Percentiles rank a stretch among this genome's conserved stretches.
phyloP scores from a whole-genome alignment of 2,329 filamentous ascomycete species.

The Cadophora gregata region DNA sequence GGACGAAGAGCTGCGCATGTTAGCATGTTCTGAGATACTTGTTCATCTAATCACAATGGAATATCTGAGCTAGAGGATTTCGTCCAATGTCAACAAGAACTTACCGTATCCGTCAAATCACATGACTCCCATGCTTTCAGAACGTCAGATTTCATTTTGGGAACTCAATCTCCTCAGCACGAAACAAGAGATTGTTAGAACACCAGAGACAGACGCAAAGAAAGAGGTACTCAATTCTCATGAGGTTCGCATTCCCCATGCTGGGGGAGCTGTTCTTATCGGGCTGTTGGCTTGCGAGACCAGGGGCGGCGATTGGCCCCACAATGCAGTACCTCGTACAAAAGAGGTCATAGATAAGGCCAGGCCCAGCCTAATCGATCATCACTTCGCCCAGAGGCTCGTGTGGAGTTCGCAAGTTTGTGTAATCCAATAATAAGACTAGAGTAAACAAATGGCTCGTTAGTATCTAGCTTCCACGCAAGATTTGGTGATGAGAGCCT shows the following conservation, averaged over 20 bases:
- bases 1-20: slow-evolving; percentile 51
- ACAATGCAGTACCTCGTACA: slow-evolving; percentile 16
- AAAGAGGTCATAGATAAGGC: slow-evolving; percentile 27
- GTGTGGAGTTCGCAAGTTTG: neutral
- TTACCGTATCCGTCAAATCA: slow-evolving; percentile 55
- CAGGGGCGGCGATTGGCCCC: slow-evolving; percentile 11
- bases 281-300: neutral
- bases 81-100: slow-evolving; percentile 8
- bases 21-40: too few relatives aligned
- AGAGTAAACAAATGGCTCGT: neutral
- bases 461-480: slow-evolving; percentile 3
- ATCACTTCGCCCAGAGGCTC: slow-evolving; percentile 1
- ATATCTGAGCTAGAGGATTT: neutral
- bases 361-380: neutral
- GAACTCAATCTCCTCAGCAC: neutral
- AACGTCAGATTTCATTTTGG: slow-evolving; percentile 43
- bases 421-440: neutral
- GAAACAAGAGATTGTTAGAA: neutral
- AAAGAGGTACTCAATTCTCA: slow-evolving; percentile 1
- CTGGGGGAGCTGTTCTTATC: slow-evolving; percentile 18
- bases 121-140: slow-evolving; percentile 56
- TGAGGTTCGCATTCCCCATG: neutral
- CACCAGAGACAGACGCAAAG: neutral
- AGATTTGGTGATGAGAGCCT: neutral
- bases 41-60: too few relatives aligned